phyloP scores from a whole-genome alignment of 1,284 basidiomycete genomes.

The Termitomyces sp. region DNA sequence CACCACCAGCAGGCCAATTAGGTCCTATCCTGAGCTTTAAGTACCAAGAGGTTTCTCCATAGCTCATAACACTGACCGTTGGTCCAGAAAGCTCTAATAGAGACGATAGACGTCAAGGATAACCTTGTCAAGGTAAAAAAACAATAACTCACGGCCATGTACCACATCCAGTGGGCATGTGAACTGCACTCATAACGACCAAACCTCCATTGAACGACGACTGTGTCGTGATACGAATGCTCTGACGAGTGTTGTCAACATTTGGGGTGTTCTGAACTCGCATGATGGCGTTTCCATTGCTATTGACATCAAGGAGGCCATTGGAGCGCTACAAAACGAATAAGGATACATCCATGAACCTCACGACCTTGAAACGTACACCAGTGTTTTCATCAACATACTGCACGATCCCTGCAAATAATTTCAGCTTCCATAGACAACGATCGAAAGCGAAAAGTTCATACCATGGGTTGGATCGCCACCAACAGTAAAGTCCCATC shows the following conservation, averaged over 20 bases:
- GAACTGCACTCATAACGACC: slow-evolving; percentile 78
- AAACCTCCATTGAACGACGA: slow-evolving; percentile 62
- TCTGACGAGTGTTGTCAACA: slow-evolving; percentile 62
- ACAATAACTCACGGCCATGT: slow-evolving; percentile 66
- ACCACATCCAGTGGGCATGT: slow-evolving; percentile 89
- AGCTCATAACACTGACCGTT: slow-evolving; percentile 26
- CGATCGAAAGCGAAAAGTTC: slow-evolving; percentile 24
- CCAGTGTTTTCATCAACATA: slow-evolving; percentile 55
- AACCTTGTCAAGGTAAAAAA: not conserved
- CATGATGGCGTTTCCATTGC: slow-evolving; percentile 73
- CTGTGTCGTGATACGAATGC: slow-evolving; percentile 72
- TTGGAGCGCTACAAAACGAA: slow-evolving; percentile 34
- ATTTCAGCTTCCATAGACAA: slow-evolving; percentile 8
- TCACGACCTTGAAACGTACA: slow-evolving; percentile 32
- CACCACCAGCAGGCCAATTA: slow-evolving; percentile 70
- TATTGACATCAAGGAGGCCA: slow-evolving; percentile 56
- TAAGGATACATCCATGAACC: slow-evolving; percentile 4
- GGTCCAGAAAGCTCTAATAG: slow-evolving; percentile 42
- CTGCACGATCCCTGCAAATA: slow-evolving; percentile 35
- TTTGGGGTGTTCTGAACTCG: slow-evolving; percentile 74
- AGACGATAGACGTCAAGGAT: slow-evolving; percentile 3
- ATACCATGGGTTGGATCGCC: slow-evolving; percentile 79
- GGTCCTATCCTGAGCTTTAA: slow-evolving; percentile 34
- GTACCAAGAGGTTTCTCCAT: not conserved
- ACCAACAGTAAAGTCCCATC: slow-evolving; percentile 71